These are phyloP conservation scores for Mycena maculata DNA, from an alignment of 768 basidiomycete genomes.

Conservation along the genomic window DNA sequence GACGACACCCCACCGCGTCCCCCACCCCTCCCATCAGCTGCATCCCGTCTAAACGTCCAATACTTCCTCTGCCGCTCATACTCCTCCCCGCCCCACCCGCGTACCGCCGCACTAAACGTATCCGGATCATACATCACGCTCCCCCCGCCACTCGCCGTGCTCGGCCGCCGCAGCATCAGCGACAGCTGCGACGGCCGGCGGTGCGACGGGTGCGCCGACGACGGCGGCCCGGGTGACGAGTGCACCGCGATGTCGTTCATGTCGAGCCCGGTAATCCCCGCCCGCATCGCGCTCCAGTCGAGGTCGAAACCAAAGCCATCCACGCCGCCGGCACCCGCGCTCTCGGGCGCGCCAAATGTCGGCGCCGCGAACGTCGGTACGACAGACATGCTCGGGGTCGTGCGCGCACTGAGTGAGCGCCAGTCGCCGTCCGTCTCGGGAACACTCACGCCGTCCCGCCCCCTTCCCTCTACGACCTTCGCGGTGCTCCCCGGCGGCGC, in stretches of 20 bases:
- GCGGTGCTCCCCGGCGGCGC: not conserved
- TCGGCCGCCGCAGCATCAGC: conserved; percentile 51
- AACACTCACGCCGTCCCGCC: conserved; percentile 46
- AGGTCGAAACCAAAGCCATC: conserved; percentile 55
- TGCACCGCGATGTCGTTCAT: conserved; percentile 41
- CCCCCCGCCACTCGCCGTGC: conserved; percentile 52
- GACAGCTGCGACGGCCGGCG: conserved; percentile 37
- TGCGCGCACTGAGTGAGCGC: conserved; percentile 61
- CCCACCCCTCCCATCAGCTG: conserved; percentile 47
- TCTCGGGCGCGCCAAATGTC: too few species aligned
- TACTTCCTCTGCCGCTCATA: conserved; percentile 57
- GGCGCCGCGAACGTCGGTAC: conserved; percentile 32
- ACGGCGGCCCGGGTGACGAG: conserved; percentile 34
- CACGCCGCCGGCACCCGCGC: conserved; percentile 38
- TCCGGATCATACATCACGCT: conserved; percentile 52
- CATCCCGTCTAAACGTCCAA: conserved; percentile 73
- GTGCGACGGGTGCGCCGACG: conserved; percentile 24
- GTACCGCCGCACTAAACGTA: conserved; percentile 54
- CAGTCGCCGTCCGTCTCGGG: conserved; percentile 70
- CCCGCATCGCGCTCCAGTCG: conserved; percentile 50
- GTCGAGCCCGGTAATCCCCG: conserved; percentile 47
- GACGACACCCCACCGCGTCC: conserved; percentile 40
- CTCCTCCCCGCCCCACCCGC: conserved; percentile 57
- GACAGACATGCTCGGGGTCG: conserved; percentile 14
- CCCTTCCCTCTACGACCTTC: too few species aligned